Evolutionary conservation across 345 rosid genomes (phyloP).

Genomic region (Turritis glabra): DNA sequence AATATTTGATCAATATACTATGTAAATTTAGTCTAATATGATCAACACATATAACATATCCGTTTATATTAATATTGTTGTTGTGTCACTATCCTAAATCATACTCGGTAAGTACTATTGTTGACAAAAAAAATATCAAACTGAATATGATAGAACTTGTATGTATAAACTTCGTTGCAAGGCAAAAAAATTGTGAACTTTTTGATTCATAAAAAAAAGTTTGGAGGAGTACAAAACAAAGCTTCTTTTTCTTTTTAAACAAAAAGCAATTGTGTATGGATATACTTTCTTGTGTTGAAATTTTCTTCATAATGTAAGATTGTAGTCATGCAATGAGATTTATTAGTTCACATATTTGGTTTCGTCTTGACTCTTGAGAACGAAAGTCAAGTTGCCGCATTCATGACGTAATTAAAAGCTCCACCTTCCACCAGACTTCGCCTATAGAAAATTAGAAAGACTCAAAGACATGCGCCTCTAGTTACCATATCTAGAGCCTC

Average conservation of each 20-base stretch:
- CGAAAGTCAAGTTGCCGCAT: slow-evolving; percentile 31
- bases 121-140: not conserved
- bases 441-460: not conserved
- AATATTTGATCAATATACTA: not conserved
- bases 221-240: not conserved
- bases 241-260: not conserved
- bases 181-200: not conserved
- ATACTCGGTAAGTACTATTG: not conserved
- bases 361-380: slow-evolving; percentile 9
- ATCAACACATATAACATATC: no score
- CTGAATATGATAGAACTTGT: not conserved
- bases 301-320: slow-evolving; percentile 11
- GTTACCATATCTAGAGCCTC: not conserved
- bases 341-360: slow-evolving; percentile 25
- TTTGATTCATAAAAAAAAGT: not conserved
- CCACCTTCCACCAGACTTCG: slow-evolving; percentile 30
- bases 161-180: not conserved
- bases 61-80: no score
- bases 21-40: no score
- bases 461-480: not conserved
- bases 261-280: slow-evolving; percentile 5
- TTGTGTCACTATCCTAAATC: no score
- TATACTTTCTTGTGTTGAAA: not conserved
- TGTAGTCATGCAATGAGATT: slow-evolving; percentile 2
- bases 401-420: slow-evolving; percentile 22